A percentile compares a stretch with the other conserved stretches of the same genome.
phyloP scores from a whole-genome alignment of 2,329 filamentous ascomycete genomes.

The Colletotrichum sublineola region DNA sequence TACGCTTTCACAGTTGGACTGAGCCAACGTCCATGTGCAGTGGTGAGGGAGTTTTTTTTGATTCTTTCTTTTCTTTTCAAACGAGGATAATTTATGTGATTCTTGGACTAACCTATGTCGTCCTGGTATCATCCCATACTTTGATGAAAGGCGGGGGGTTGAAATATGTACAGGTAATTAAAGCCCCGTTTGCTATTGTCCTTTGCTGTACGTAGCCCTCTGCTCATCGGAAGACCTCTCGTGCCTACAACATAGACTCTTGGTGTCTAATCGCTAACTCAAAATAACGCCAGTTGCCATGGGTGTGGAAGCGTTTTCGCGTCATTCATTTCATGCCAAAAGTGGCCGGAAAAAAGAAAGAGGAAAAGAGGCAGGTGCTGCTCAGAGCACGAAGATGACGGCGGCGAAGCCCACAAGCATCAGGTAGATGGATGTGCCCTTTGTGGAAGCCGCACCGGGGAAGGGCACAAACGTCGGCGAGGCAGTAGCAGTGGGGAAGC shows the following conservation, averaged over 20 bases:
- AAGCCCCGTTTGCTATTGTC: slow-evolving; percentile 18
- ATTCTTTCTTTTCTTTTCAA: background rate
- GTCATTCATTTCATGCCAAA: background rate
- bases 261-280: slow-evolving; percentile 3
- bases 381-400: slow-evolving; percentile 45
- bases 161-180: slow-evolving; percentile 26
- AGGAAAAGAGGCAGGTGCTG: too few species aligned
- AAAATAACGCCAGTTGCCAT: background rate
- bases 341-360: too few species aligned
- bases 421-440: slow-evolving; percentile 30
- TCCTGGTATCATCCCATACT: slow-evolving; percentile 39
- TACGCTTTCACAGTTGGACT: background rate
- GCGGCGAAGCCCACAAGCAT: slow-evolving; percentile 43
- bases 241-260: background rate
- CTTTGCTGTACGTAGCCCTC: slow-evolving; percentile 10
- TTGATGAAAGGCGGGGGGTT: background rate
- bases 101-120: slow-evolving; percentile 10
- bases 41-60: background rate
- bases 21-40: slow-evolving; percentile 9
- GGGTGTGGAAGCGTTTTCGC: background rate
- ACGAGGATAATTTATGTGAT: slow-evolving; percentile 7
- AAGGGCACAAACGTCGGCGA: slow-evolving; percentile 14
- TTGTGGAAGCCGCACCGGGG: slow-evolving; percentile 40
- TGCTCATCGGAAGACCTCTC: slow-evolving; percentile 15
- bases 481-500: background rate